Conservation (phyloP, 1,284 basidiomycete genomes). For the Spongiforma sp. region DNA sequence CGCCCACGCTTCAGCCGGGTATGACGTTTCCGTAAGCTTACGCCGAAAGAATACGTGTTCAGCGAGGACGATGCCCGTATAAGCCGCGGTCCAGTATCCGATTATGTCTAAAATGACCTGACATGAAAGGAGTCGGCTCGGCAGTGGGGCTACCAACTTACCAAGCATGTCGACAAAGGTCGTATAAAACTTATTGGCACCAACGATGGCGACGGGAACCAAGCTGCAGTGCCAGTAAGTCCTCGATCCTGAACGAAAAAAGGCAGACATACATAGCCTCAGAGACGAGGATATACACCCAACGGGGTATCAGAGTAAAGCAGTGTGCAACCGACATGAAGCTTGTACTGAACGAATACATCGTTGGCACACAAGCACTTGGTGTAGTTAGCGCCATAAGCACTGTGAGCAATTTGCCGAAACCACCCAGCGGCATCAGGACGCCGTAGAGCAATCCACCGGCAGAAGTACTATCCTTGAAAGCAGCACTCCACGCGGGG, state of each 20-base stretch:
- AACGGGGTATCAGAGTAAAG: slow-evolving; percentile 75
- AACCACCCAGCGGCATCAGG: slow-evolving; percentile 56
- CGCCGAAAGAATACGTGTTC: slow-evolving; percentile 75
- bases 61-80: slow-evolving; percentile 59
- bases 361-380: slow-evolving; percentile 76
- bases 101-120: too few relatives aligned
- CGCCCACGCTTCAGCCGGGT: slow-evolving; percentile 63
- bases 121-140: too few relatives aligned
- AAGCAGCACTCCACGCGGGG: slow-evolving; percentile 60
- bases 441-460: slow-evolving; percentile 65
- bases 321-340: slow-evolving; percentile 64
- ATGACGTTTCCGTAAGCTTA: slow-evolving; percentile 50
- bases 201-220: slow-evolving; percentile 69
- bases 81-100: slow-evolving; percentile 73
- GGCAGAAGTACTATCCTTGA: slow-evolving; percentile 56
- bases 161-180: slow-evolving; percentile 75
- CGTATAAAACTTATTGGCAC: slow-evolving; percentile 68
- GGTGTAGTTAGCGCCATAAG: slow-evolving; percentile 82
- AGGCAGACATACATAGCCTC: slow-evolving; percentile 70
- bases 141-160: too few relatives aligned
- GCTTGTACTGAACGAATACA: slow-evolving; percentile 79
- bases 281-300: slow-evolving; percentile 83
- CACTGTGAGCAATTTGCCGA: slow-evolving; percentile 90
- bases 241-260: background rate
- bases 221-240: slow-evolving; percentile 24